Percentiles rank a stretch among this genome's conserved stretches.
Evolutionary conservation across 495 filamentous ascomycete species (phyloP).

Genomic region (Neurospora sp.): DNA sequence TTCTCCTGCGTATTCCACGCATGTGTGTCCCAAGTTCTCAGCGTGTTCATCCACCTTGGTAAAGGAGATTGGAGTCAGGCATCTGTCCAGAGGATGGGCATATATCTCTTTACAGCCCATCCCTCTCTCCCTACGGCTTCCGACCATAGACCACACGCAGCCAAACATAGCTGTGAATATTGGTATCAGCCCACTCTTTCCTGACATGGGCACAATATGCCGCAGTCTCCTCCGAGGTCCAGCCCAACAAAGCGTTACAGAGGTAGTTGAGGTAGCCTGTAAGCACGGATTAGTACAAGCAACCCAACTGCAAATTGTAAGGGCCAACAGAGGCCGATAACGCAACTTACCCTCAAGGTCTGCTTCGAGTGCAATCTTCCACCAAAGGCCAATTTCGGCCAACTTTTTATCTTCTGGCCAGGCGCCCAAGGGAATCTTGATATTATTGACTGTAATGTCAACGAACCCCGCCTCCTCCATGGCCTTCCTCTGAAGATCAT

Average conservation of each 20-base stretch:
- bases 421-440: slow-evolving; percentile 40
- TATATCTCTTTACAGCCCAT: neutral
- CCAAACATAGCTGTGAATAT: neutral
- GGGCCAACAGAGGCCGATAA: neutral
- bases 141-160: neutral
- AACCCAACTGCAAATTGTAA: neutral
- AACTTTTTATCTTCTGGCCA: slow-evolving; percentile 40
- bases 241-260: neutral
- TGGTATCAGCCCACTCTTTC: neutral
- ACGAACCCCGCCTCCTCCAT: slow-evolving; percentile 46
- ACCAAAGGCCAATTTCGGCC: slow-evolving; percentile 20
- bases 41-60: neutral
- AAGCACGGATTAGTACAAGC: neutral
- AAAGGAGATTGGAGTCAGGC: neutral
- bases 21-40: neutral
- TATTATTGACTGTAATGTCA: slow-evolving; percentile 31
- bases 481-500: slow-evolving; percentile 24
- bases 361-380: neutral
- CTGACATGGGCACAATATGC: neutral
- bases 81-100: neutral
- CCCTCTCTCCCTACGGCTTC: neutral
- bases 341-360: neutral
- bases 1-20: neutral
- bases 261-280: neutral
- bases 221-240: neutral